Base-by-base conservation (phyloP, 805 yeast species). In the Starmerella vaccinii region DNA sequence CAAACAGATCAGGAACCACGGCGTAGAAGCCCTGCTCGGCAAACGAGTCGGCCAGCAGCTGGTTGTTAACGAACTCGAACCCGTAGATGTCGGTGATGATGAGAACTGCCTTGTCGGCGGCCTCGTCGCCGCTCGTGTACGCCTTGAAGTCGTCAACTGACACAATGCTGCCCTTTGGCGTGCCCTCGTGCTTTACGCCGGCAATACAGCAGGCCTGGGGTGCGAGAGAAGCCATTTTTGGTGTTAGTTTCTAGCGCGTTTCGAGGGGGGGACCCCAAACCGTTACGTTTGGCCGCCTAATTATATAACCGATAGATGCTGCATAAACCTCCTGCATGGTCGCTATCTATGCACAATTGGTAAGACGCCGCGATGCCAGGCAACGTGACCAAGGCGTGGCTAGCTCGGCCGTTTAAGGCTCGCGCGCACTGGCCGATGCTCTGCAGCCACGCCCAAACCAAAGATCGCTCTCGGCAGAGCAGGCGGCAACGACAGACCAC, bases 1-100 rank as follows among this genome's bases (percentile, higher is more conserved):
- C 66, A 58, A 85, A 73, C 52, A 84, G 71, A 65, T 87, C 95
- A n/a, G 95, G 95, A 30, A 82, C 67, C 43, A 81, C 70, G 1
- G 82, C 89, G 40, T 74, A 76, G 68, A 74, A 85, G 22, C 86
- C 85, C 7, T 64, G 64, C 45, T 66, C 65, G 42, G 89, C 84
- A 54, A 83, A 76, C 49, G 62, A 57, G 49, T 68, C 73, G 37
- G 74, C 69, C n/a, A 67, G 42, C 29, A 88, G 71, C 59, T 74
- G 66, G 33, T 67, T 67, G 65, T 88, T 87, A 63, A 70, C 71
- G 62, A 71, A 73, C 43, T 69, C 69, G 63, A 74, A 67, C 33
- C 96, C 95, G 54, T 64, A 77, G 43, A 87, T 69, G 63, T 88
- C 96, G 39, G 92, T 74, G 47, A 66, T 29, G 38, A 81, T 53